Evolutionary conservation across 2,329 filamentous ascomycete species (phyloP), one percentile per base, ranked within the genome.

Genomic region (Fusarium subtropicale): DNA sequence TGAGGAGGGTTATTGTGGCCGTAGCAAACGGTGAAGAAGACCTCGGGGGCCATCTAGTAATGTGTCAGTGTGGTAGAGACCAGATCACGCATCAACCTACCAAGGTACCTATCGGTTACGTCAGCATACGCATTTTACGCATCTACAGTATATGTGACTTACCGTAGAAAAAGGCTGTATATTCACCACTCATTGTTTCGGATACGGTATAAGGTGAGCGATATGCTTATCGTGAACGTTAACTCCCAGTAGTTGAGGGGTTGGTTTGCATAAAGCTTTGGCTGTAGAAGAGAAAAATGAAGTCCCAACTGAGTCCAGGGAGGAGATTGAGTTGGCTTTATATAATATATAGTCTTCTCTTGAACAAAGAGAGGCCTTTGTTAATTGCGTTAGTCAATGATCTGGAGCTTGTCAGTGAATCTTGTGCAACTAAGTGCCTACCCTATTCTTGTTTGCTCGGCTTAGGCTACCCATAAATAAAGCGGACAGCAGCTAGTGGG

Each of bases 1-100:
- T 86, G 36, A 75, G 87, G 75, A 66, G 85, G 83, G 7, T 77
- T 73, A 18, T 81, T 78, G 11, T 81, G 80, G 70, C 89, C 88
- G 80, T 94, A 92, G 79, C 92, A 92, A 44, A 97, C 94, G 34
- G 91, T 91, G 81, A 92, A 91, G 72, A 98, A 93, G 74, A 98
- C 90, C 75, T 91, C 88, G 0, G 91, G 89, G n/a, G 91, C 92
- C 94, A 97, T 97, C 81, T 83, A 47, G 9, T 10, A 30, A 54
- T 64, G 75, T 63, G 78, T 77, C 56, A 76, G 64, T n/a, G 22
- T 44, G 51, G 15, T 7, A 18, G 18, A n/a, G 18, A 18, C 24
- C 18, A 33, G 10, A 38, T 33, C 39, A 45, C 42, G 10, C 11
- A 33, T 18, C 11, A 46, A 44, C 69, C 41, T 74, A 81, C 79